Evolutionary conservation across 805 yeast species (phyloP).

Genomic region (Suhomyces faveliae): DNA sequence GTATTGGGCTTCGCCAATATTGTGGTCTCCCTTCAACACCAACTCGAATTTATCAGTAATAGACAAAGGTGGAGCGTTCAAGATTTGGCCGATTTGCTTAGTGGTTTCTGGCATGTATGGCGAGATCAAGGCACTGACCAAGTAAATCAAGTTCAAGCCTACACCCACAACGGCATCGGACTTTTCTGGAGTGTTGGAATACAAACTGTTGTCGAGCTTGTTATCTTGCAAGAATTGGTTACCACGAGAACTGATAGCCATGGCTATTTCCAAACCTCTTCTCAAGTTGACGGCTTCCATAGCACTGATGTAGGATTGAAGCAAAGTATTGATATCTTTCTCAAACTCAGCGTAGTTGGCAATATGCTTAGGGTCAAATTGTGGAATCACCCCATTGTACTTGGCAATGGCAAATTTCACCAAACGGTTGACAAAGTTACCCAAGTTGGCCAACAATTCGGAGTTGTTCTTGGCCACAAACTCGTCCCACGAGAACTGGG

Average conservation of each 20-base stretch:
- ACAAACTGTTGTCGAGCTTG: conserved; percentile 86
- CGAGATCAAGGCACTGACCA: conserved; percentile 74
- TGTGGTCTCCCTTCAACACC: conserved; percentile 74
- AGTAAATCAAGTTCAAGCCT: conserved; percentile 83
- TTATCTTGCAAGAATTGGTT: conserved; percentile 94
- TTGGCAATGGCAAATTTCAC: conserved; percentile 87
- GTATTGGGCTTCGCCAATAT: conserved; percentile 87
- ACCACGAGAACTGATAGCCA: conserved; percentile 90
- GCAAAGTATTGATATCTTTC: conserved; percentile 59
- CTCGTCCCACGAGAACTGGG: conserved; percentile 97
- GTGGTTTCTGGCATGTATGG: conserved; percentile 93
- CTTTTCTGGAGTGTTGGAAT: conserved; percentile 68
- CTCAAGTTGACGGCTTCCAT: conserved; percentile 81
- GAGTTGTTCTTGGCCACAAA: conserved; percentile 91
- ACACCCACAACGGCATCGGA: conserved; percentile 92
- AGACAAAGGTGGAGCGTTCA: conserved; percentile 76
- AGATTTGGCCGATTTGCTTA: conserved; percentile 65
- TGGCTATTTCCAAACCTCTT: conserved; percentile 86
- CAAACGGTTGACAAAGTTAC: conserved; percentile 93
- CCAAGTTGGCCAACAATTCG: conserved; percentile 92
- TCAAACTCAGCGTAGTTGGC: conserved; percentile 47
- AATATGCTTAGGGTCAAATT: conserved; percentile 47
- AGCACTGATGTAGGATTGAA: conserved; percentile 60
- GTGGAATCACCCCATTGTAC: conserved; percentile 87
- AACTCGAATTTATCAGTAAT: conserved; percentile 76